A percentile compares a stretch with the other conserved stretches of the same genome.
Evolutionary conservation across 1,284 basidiomycete genomes (phyloP).

Genomic region (Marasmius fiardii): DNA sequence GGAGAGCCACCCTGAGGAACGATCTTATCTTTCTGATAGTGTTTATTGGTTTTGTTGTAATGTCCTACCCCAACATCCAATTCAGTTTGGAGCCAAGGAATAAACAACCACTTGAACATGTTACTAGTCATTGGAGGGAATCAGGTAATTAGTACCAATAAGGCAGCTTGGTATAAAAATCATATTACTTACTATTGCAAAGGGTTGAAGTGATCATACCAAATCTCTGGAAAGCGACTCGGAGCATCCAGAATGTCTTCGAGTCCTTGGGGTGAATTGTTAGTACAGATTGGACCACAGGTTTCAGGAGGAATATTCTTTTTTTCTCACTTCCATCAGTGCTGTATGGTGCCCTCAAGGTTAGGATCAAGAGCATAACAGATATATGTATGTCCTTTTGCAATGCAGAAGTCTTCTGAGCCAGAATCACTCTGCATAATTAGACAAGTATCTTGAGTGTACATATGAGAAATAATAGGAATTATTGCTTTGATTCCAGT

Average conservation of each 20-base stretch:
- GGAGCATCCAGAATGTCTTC: constrained; percentile 24
- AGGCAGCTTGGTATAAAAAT: not conserved
- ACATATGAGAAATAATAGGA: not conserved
- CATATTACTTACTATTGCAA: constrained; percentile 22
- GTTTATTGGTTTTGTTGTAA: constrained; percentile 11
- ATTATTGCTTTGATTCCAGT: no score
- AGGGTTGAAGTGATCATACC: constrained; percentile 19
- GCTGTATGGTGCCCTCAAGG: constrained; percentile 19
- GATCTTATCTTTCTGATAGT: constrained; percentile 17
- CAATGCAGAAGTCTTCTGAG: constrained; percentile 23
- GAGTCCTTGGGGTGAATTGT: constrained; percentile 27
- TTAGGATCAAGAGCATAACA: constrained; percentile 19
- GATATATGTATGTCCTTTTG: constrained; percentile 24
- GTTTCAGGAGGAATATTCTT: constrained; percentile 22
- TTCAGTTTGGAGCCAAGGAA: constrained; percentile 28
- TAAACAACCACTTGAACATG: constrained; percentile 26
- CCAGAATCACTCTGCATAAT: constrained; percentile 26
- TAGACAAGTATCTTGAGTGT: constrained; percentile 14
- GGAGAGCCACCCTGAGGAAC: constrained; percentile 15
- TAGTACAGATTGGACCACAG: constrained; percentile 28
- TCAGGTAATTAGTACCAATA: not conserved
- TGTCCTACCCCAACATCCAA: constrained; percentile 15
- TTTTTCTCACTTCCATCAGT: constrained; percentile 18
- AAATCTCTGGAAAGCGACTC: constrained; percentile 19
- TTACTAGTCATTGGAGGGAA: constrained; percentile 19